Conservation (phyloP, 2,329 filamentous ascomycete species). For the Pseudovirgaria hyperparasitica region DNA sequence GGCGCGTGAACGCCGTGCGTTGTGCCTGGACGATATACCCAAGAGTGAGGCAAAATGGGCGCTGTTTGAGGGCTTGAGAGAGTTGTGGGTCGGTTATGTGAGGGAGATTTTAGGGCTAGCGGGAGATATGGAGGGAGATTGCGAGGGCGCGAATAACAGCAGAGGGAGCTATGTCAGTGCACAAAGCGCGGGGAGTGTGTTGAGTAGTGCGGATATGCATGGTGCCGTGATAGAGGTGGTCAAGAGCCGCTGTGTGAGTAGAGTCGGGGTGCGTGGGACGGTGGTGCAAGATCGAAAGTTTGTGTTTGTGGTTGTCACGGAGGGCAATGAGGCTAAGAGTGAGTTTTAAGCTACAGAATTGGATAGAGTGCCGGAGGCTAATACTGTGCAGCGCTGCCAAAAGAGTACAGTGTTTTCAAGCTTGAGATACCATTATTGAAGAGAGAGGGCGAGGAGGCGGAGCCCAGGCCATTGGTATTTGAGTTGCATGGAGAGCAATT, state of each 20-base stretch:
- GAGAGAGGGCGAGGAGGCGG: slow-evolving; percentile 10
- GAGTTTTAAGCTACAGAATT: slow-evolving; percentile 13
- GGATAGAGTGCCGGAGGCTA: slow-evolving; percentile 4
- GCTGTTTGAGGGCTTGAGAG: slow-evolving; percentile 65
- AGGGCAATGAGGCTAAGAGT: slow-evolving; percentile 56
- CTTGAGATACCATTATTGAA: slow-evolving; percentile 49
- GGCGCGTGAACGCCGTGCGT: slow-evolving; percentile 59
- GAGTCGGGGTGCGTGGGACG: slow-evolving; percentile 76
- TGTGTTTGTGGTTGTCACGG: slow-evolving; percentile 73
- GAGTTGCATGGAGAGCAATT: slow-evolving; percentile 85
- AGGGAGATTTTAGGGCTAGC: slow-evolving; percentile 64
- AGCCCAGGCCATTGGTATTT: slow-evolving; percentile 49
- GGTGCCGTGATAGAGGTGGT: slow-evolving; percentile 76
- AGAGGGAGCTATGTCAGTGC: slow-evolving; percentile 38
- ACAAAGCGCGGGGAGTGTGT: slow-evolving; percentile 52
- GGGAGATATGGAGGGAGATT: slow-evolving; percentile 22
- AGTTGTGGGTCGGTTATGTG: slow-evolving; percentile 75
- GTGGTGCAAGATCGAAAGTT: slow-evolving; percentile 81
- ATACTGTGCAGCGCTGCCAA: slow-evolving; percentile 51
- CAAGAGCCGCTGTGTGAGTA: slow-evolving; percentile 63
- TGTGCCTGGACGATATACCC: slow-evolving; percentile 64
- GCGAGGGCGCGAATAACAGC: slow-evolving; percentile 10
- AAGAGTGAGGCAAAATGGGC: slow-evolving; percentile 56
- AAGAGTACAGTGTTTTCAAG: slow-evolving; percentile 77
- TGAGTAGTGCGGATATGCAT: slow-evolving; percentile 82